Conservation (phyloP, 768 basidiomycete species). For the Cyclocybe cylindracea region DNA sequence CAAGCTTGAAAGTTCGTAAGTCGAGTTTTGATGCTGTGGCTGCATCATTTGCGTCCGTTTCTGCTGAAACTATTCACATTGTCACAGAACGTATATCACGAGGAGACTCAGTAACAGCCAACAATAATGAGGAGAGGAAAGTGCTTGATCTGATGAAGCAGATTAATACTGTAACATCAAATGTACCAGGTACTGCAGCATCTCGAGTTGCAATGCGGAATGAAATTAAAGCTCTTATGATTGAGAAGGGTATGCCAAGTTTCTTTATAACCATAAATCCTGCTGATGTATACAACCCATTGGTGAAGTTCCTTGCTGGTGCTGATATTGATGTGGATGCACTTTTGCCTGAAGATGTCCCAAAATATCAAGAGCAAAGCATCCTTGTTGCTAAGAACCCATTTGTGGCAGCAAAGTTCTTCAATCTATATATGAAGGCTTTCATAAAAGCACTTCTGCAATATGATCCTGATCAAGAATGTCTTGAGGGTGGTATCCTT, state of each 20-base stretch:
- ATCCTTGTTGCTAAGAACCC: slow-evolving; percentile 41
- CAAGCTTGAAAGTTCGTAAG: too few relatives aligned
- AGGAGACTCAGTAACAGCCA: too few relatives aligned
- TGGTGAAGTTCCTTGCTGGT: slow-evolving; percentile 40
- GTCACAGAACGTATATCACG: too few relatives aligned
- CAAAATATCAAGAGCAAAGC: slow-evolving; percentile 30
- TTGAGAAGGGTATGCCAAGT: slow-evolving; percentile 33
- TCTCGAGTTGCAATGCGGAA: slow-evolving; percentile 29
- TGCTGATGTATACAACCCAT: slow-evolving; percentile 40
- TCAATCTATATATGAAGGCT: slow-evolving; percentile 37
- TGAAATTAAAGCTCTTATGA: slow-evolving; percentile 36
- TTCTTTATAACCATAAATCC: slow-evolving; percentile 50
- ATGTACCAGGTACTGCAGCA: slow-evolving; percentile 3
- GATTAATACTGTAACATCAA: slow-evolving; percentile 1
- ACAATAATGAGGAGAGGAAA: too few relatives aligned
- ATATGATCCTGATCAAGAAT: slow-evolving; percentile 10
- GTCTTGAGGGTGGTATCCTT: slow-evolving; percentile 6
- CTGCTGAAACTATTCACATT: too few relatives aligned
- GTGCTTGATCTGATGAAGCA: slow-evolving; percentile 8
- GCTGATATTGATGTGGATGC: slow-evolving; percentile 35
- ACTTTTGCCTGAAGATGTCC: slow-evolving; percentile 23
- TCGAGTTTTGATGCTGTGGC: too few relatives aligned
- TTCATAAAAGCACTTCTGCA: slow-evolving; percentile 31
- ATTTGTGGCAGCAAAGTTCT: slow-evolving; percentile 37
- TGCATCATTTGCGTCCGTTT: too few relatives aligned